Evolutionary conservation across 1,284 basidiomycete species (phyloP).

Genomic region (Neolentinus lepideus): DNA sequence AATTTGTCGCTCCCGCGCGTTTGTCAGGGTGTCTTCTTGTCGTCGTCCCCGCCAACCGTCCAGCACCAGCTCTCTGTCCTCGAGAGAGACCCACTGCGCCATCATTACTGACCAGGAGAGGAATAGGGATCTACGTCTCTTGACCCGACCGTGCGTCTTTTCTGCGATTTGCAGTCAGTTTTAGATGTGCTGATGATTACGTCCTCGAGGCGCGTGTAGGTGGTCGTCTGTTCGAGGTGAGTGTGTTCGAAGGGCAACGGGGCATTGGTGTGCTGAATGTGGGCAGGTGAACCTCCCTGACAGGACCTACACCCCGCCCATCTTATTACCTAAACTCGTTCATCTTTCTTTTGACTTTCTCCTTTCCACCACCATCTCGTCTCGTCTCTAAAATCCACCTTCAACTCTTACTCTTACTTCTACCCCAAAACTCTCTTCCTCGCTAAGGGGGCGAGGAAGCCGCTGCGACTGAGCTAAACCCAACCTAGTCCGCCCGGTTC

Average conservation of each 20-base stretch:
- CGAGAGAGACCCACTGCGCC: conserved; percentile 31
- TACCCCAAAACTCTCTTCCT: conserved; percentile 57
- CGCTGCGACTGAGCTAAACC: conserved; percentile 47
- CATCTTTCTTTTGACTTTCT: no score
- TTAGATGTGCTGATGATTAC: neutral
- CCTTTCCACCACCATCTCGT: no score
- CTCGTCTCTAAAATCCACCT: no score
- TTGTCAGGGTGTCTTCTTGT: no score
- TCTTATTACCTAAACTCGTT: conserved; percentile 11
- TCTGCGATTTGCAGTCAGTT: conserved; percentile 13
- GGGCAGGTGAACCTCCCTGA: conserved; percentile 74
- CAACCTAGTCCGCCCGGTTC: conserved; percentile 58
- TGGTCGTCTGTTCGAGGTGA: conserved; percentile 74
- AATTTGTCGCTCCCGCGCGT: no score
- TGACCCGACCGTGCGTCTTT: conserved; percentile 67
- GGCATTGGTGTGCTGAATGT: conserved; percentile 5
- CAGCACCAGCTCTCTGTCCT: conserved; percentile 13
- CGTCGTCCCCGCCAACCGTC: no score
- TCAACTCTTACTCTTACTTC: conserved; percentile 14
- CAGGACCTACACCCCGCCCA: conserved; percentile 28
- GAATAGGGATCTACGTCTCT: conserved; percentile 73
- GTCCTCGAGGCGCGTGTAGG: conserved; percentile 32
- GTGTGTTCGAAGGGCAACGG: conserved; percentile 15
- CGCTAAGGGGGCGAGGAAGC: conserved; percentile 59
- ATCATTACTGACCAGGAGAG: conserved; percentile 69